Evolutionary conservation across 768 basidiomycete genomes (phyloP), one percentile per base, ranked within the genome.

Genomic region (Russula dissimulans): DNA sequence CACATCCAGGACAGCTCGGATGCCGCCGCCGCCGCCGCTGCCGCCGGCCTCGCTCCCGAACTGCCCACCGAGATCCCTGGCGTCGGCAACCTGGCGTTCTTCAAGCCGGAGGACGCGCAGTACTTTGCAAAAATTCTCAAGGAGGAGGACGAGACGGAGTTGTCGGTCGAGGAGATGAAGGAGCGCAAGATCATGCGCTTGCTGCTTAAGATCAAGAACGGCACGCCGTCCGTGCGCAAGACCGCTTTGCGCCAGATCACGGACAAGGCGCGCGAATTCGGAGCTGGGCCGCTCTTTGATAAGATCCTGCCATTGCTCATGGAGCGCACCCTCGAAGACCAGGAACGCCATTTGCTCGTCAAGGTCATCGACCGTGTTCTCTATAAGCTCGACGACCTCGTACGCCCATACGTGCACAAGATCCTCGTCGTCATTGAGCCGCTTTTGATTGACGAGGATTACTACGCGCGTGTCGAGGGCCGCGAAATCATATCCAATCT

Each of bases 391-490:
- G 97, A 99, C 69, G 97, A 99, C 69, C 86, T 98, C 46, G 97
- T 99, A 57, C 90, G 95, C 43, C 97, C 97, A 4, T 99, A 98
- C 70, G 95, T 98, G 5, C 97, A 99, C 81, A 98, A 98, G 76
- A 98, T 99, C 66, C 84, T 99, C 46, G 97, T 99, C 70, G 97
- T 98, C 73, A 99, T 99, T 67, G 97, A 99, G 75, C 97, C 97
- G 1, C 81, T 99, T 8, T 84, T 99, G 70, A 98, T 98, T 69
- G 95, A 99, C 72, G 95, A 97, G 72, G 97, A 98, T 71, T 92
- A 92, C 73, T 93, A 91, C 67, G 89, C 89, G 48, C 91, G 93
- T 72, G 94, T 97, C 45, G 97, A 98, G 76, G 97, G 97, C 65
- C 92, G 95, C 38, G 97, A 99, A 77, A 98, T 99, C 71, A 99